Evolutionary conservation across 75 land plant species (phyloP).

Genomic region (Selaginella moellendorffii): DNA sequence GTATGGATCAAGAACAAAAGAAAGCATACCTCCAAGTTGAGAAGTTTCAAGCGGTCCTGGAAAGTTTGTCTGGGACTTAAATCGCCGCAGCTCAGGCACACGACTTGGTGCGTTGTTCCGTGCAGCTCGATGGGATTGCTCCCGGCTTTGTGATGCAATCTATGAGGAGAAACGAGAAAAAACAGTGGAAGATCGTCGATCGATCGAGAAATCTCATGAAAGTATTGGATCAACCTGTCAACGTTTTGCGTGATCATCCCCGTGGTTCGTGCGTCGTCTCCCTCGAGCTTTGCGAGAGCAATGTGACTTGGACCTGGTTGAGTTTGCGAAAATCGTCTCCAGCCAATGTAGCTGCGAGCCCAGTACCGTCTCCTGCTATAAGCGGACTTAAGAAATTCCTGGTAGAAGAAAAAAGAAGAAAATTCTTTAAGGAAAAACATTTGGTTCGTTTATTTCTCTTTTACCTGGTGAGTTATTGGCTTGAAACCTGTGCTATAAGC

Average conservation of each 20-base stretch:
- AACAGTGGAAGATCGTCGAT: not conserved
- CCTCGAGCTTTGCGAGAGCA: conserved; percentile 57
- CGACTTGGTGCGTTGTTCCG: conserved; percentile 78
- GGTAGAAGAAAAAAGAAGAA: not conserved
- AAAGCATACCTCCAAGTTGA: conserved; percentile 55
- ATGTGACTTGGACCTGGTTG: conserved; percentile 59
- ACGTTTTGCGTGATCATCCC: conserved; percentile 91
- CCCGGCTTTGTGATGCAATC: conserved; percentile 88
- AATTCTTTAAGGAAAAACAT: not conserved
- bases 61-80: conserved; percentile 41
- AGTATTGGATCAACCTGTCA: conserved; percentile 37
- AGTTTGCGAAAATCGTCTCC: conserved; percentile 62
- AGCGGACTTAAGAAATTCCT: conserved; percentile 67
- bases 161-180: conserved; percentile 17
- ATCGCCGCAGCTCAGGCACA: conserved; percentile 54
- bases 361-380: conserved; percentile 62
- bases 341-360: conserved; percentile 93
- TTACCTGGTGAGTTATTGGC: conserved; percentile 91
- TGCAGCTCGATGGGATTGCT: conserved; percentile 80
- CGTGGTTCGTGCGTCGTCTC: conserved; percentile 36
- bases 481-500: conserved; percentile 90
- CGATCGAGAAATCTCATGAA: not conserved
- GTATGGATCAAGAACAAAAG: no score
- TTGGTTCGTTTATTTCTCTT: not conserved
- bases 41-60: conserved; percentile 57